Evolutionary conservation across 1,284 basidiomycete species (phyloP), one percentile per base, ranked within the genome.

Genomic region (Somion occarium): DNA sequence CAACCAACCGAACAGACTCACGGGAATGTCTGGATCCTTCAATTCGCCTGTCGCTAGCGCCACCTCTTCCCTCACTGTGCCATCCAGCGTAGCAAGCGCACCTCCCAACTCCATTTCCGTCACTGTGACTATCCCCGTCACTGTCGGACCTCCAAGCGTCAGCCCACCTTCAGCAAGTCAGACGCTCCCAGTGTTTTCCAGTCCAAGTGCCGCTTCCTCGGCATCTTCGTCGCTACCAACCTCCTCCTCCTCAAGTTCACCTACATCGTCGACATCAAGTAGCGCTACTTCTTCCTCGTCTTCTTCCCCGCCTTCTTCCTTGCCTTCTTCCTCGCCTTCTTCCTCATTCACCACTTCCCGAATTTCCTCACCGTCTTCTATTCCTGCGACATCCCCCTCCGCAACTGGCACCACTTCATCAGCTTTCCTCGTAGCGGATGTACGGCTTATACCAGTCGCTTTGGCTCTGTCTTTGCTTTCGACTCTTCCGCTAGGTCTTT

Each of bases 11-110:
- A n/a, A 19, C 55, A 85, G 80, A 7, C 69, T 87, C 24, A 63
- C 70, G 37, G 70, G 71, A 37, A 85, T 87, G 83, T 69, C 69
- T 7, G 85, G 85, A 44, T 79, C 77, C 23, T 75, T 81, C 59
- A 56, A 68, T 11, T 67, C 70, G 3, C 74, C 79, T 19, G 63
- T 80, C 25, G 59, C 77, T 1, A 68, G 76, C 46, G 73, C 76
- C 38, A 79, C 75, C 49, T 69, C 76, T 3, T 54, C 70, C 42
- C 70, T 77, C 41, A 62, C 79, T 43, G 68, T 80, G 1, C 73
- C 82, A 1, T 59, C 75, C 19, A 65, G 70, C 3, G 53, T 61
- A 20, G 58, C 63, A 20, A 59, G 56, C 5, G 54, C 57, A 11
- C 38, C 61, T 15, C 22, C 59, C 7, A 53, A 56, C 45, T 51